Conservation (phyloP, 768 basidiomycete genomes). For the Leccinum longicurvipes region DNA sequence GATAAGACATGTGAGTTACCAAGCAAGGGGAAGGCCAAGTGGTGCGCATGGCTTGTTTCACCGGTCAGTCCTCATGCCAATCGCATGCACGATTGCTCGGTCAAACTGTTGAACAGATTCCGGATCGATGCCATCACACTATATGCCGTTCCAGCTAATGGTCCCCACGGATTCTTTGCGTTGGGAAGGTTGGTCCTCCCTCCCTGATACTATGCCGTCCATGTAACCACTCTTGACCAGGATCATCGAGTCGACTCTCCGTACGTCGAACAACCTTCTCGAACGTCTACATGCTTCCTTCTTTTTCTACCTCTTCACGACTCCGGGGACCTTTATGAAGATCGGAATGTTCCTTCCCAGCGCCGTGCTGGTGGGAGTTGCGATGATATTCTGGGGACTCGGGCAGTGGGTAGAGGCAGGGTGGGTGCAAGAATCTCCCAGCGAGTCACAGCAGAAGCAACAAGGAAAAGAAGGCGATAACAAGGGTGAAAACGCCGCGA, state of each 20-base stretch:
- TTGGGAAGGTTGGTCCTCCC: slow-evolving; percentile 67
- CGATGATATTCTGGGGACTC: slow-evolving; percentile 83
- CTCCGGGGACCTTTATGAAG: slow-evolving; percentile 69
- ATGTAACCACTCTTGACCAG: slow-evolving; percentile 36
- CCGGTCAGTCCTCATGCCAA: slow-evolving; percentile 46
- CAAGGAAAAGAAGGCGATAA: slow-evolving; percentile 10
- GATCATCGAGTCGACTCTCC: slow-evolving; percentile 80
- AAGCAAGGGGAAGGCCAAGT: slow-evolving; percentile 75
- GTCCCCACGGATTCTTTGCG: slow-evolving; percentile 94
- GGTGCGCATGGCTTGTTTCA: slow-evolving; percentile 91
- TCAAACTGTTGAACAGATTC: slow-evolving; percentile 50
- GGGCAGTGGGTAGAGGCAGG: slow-evolving; percentile 65
- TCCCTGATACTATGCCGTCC: background rate
- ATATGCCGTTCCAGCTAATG: slow-evolving; percentile 80
- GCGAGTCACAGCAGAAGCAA: background rate
- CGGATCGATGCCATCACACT: slow-evolving; percentile 93
- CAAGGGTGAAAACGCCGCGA: slow-evolving; percentile 1
- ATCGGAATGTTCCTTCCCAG: slow-evolving; percentile 91
- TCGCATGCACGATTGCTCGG: background rate
- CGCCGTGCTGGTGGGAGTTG: slow-evolving; percentile 77
- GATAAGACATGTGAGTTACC: slow-evolving; percentile 64
- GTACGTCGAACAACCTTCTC: slow-evolving; percentile 90
- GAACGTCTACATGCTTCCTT: slow-evolving; percentile 97
- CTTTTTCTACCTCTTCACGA: slow-evolving; percentile 80
- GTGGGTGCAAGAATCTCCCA: slow-evolving; percentile 37